phyloP scores from a whole-genome alignment of 352 stramenopile genomes.

The Phytophthora pisi region DNA sequence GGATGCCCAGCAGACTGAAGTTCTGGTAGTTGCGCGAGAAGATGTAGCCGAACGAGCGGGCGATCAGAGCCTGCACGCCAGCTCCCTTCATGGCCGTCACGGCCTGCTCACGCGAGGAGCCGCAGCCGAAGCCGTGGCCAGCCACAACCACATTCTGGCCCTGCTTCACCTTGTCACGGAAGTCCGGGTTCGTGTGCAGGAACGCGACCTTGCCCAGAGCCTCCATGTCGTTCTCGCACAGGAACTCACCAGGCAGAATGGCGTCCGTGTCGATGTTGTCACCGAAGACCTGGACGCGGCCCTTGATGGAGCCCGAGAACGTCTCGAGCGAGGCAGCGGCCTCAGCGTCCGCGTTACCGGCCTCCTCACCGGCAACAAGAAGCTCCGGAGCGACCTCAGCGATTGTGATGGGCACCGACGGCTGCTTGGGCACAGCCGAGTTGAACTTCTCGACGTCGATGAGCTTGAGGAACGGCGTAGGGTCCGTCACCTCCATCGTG shows the following conservation, averaged over 20 bases:
- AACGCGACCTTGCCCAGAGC: slow-evolving; percentile 86
- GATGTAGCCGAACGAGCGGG: slow-evolving; percentile 87
- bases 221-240: slow-evolving; percentile 88
- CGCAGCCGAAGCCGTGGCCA: slow-evolving; percentile 82
- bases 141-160: slow-evolving; percentile 81
- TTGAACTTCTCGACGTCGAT: slow-evolving; percentile 79
- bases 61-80: slow-evolving; percentile 82
- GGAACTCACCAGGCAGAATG: slow-evolving; percentile 82
- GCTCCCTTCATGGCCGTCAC: slow-evolving; percentile 84
- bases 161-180: slow-evolving; percentile 76
- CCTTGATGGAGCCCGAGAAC: slow-evolving; percentile 62
- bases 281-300: slow-evolving; percentile 82
- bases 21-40: slow-evolving; percentile 91
- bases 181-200: slow-evolving; percentile 86
- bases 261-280: slow-evolving; percentile 91
- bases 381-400: slow-evolving; percentile 65
- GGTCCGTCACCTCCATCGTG: slow-evolving; percentile 80
- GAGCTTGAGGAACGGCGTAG: slow-evolving; percentile 69
- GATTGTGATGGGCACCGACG: slow-evolving; percentile 45
- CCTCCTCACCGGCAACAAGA: slow-evolving; percentile 15
- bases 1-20: slow-evolving; percentile 83
- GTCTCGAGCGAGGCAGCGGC: slow-evolving; percentile 46
- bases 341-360: slow-evolving; percentile 29
- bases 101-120: slow-evolving; percentile 85
- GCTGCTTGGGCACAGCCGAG: slow-evolving; percentile 56